Conservation (phyloP, 164 flowering plant genomes). For the Sextonia rubra region DNA sequence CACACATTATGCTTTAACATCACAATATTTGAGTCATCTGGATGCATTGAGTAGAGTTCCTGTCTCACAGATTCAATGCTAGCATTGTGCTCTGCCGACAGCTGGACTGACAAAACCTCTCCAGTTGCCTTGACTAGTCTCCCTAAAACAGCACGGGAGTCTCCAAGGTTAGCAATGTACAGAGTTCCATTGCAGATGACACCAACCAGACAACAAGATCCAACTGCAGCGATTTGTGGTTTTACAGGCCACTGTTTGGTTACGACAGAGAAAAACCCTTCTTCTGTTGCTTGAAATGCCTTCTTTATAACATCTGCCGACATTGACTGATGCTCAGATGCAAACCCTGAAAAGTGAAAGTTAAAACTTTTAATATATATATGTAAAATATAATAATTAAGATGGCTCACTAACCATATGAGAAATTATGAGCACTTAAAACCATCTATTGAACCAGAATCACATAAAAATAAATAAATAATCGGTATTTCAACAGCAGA, state of each 20-base stretch:
- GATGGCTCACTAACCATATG: not conserved
- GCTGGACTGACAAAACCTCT: conserved; percentile 50
- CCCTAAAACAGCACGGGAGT: conserved; percentile 79
- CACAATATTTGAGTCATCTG: conserved; percentile 72
- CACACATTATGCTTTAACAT: conserved; percentile 77
- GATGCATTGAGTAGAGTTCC: conserved; percentile 59
- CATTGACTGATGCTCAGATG: conserved; percentile 60
- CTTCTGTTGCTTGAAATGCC: conserved; percentile 82
- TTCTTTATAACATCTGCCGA: conserved; percentile 60
- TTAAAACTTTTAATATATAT: too few relatives aligned
- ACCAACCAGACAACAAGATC: conserved; percentile 72
- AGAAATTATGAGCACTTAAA: not conserved
- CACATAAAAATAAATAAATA: not conserved
- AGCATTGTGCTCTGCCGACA: conserved; percentile 63
- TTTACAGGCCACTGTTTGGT: conserved; percentile 56
- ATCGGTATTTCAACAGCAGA: not conserved
- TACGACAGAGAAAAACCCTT: conserved; percentile 62
- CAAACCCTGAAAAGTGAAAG: conserved; percentile 36
- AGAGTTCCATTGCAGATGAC: conserved; percentile 58
- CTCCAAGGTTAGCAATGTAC: conserved; percentile 70
- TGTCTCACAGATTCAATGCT: conserved; percentile 60
- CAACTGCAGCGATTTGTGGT: conserved; percentile 84
- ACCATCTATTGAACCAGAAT: not conserved
- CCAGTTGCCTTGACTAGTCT: conserved; percentile 60
- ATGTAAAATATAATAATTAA: not conserved